A percentile compares a stretch with the other conserved stretches of the same genome.
Evolutionary conservation across 306 rosid species (phyloP).

Genomic region (Leucaena leucocephala): DNA sequence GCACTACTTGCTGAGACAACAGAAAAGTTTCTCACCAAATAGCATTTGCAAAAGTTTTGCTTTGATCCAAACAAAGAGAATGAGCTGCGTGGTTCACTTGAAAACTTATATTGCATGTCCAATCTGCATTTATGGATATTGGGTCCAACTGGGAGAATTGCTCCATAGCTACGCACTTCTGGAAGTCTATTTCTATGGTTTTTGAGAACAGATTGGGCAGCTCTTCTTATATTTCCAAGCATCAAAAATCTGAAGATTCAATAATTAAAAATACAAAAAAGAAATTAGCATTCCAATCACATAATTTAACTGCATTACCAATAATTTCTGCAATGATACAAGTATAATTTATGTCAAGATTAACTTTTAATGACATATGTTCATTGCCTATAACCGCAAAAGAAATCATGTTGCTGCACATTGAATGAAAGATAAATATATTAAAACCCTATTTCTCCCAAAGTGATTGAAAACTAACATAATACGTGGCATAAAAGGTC

Average conservation of each 20-base stretch:
- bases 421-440: background rate
- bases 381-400: slow-evolving; percentile 6
- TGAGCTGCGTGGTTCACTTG: slow-evolving; percentile 36
- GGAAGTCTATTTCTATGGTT: slow-evolving; percentile 37
- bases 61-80: slow-evolving; percentile 39
- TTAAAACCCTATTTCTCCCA: background rate
- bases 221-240: slow-evolving; percentile 53
- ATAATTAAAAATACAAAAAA: background rate
- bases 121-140: slow-evolving; percentile 44
- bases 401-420: background rate
- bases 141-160: slow-evolving; percentile 41
- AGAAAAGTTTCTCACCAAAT: slow-evolving; percentile 42
- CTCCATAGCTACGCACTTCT: slow-evolving; percentile 48
- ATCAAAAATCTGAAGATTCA: slow-evolving; percentile 61
- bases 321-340: background rate
- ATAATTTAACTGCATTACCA: background rate
- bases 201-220: slow-evolving; percentile 45
- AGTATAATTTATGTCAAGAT: background rate
- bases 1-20: slow-evolving; percentile 43
- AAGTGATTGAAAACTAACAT: slow-evolving; percentile 14
- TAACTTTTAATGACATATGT: slow-evolving; percentile 3
- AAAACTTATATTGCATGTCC: slow-evolving; percentile 40
- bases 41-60: slow-evolving; percentile 38
- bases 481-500: background rate
- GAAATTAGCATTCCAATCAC: background rate